Base-by-base conservation (phyloP, 2,329 filamentous ascomycete species). In the Phoma herbarum region DNA sequence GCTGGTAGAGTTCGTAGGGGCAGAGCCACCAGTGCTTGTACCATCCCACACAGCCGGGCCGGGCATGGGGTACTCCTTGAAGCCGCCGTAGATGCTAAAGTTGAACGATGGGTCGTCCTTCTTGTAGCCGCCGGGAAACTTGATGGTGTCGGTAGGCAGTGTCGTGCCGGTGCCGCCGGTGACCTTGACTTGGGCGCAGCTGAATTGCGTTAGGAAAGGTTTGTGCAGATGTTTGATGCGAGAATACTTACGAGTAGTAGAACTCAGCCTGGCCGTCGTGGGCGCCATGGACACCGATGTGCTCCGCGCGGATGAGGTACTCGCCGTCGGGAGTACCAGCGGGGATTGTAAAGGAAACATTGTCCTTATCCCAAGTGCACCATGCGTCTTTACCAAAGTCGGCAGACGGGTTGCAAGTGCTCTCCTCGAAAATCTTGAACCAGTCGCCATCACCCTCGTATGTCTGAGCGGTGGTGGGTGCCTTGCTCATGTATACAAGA, bases 291-390 rank as follows among this genome's bases (percentile, higher is more conserved):
- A 81, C 63, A 33, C 69, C 79, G 47, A 82, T 78, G 55, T 81
- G 79, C 68, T 82, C 79, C 20, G 75, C 66, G 16, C 79, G 74
- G 22, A 81, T 63, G 23, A 82, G 69, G 63, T 81, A 81, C 64
- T 81, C 69, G 18, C 79, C 79, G n/a, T 67, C 59, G 3, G 31
- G 31, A 2, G 31, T 33, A 16, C 31, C 31, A 33, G 31, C 31
- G 3, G 31, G 31, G 12, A 33, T n/a, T 3, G 11, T 16, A 7
- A 33, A 33, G 12, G 31, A 33, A n/a, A 33, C 31, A 6, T 33
- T 33, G 31, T 33, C 31, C 14, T 33, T 33, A 12, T 33, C 31
- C 31, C 31, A 33, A n/a, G 31, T 33, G 31, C 31, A 33, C 31
- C 31, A 33, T 33, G 31, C 31, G 3, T 33, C 31, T 16, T 16